Percentiles rank a stretch among this genome's conserved stretches.
Evolutionary conservation across 2,329 filamentous ascomycete genomes (phyloP).

Genomic region (Immersiporthe knoxdaviesiana): DNA sequence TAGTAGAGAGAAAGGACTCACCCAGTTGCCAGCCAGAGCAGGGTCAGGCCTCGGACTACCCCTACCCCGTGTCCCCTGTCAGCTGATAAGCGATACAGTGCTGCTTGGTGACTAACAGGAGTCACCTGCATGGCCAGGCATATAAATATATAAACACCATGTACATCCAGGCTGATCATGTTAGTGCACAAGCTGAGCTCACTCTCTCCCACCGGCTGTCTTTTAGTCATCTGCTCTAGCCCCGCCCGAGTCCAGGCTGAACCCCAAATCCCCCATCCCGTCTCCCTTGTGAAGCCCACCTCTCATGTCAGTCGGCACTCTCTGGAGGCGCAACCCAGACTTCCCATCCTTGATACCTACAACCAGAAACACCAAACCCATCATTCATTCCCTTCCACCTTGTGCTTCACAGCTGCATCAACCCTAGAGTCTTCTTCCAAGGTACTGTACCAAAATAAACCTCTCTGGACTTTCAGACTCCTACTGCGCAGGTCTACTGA

Average conservation of each 20-base stretch:
- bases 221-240: neutral
- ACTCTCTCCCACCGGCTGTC: neutral
- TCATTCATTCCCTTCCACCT: slow-evolving; percentile 7
- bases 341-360: neutral
- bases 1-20: slow-evolving; percentile 4
- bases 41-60: slow-evolving; percentile 11
- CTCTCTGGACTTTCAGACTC: neutral
- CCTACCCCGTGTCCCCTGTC: slow-evolving; percentile 15
- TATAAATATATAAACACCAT: no score
- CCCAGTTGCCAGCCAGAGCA: neutral
- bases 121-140: accelerated
- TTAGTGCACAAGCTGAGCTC: neutral
- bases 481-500: neutral
- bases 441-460: slow-evolving; percentile 7
- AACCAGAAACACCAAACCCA: neutral
- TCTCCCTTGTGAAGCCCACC: slow-evolving; percentile 9
- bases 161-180: neutral
- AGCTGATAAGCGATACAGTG: slow-evolving; percentile 22
- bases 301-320: slow-evolving; percentile 14
- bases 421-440: neutral
- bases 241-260: neutral
- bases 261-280: neutral
- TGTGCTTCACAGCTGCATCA: slow-evolving; percentile 17
- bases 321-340: slow-evolving; percentile 7
- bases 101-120: neutral